Conservation (phyloP, 1,284 basidiomycete species). For the Neonothopanus nambi region DNA sequence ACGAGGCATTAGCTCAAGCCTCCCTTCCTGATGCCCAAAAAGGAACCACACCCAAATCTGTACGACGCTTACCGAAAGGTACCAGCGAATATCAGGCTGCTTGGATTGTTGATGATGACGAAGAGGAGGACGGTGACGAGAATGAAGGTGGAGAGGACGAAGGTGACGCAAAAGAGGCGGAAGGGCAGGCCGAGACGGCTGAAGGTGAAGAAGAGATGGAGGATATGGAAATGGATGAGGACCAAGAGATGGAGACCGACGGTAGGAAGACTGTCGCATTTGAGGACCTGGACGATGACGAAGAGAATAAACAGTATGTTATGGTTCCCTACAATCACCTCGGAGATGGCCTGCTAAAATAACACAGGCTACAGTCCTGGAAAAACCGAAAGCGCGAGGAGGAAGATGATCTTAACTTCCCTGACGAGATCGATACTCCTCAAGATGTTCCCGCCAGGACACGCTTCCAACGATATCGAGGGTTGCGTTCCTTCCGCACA, state of each 20-base stretch:
- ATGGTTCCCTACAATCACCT: conserved; percentile 7
- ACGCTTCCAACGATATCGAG: conserved; percentile 94
- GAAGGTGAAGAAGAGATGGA: conserved; percentile 45
- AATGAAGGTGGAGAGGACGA: conserved; percentile 36
- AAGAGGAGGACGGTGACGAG: conserved; percentile 56
- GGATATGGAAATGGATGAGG: conserved; percentile 32
- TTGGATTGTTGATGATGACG: conserved; percentile 87
- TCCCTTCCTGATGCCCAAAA: conserved; percentile 61
- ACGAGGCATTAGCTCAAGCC: conserved; percentile 30
- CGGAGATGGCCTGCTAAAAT: conserved; percentile 1
- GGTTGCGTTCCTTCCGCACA: conserved; percentile 90
- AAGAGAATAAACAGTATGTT: conserved; percentile 82
- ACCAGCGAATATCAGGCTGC: conserved; percentile 94
- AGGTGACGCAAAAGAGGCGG: conserved; percentile 31
- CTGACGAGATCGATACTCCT: conserved; percentile 98
- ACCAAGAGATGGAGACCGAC: conserved; percentile 73
- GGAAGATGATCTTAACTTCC: conserved; percentile 83
- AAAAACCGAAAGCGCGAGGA: conserved; percentile 68
- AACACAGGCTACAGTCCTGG: conserved; percentile 66
- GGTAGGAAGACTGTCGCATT: conserved; percentile 58
- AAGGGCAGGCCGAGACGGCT: conserved; percentile 39
- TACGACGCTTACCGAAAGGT: conserved; percentile 82
- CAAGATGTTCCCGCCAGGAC: conserved; percentile 80
- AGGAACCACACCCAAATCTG: conserved; percentile 72
- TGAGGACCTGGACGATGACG: conserved; percentile 78